These are phyloP conservation scores for Pseudonitzschia multistriata DNA, from an alignment of 108 stramenopile species.

Conservation along the genomic window DNA sequence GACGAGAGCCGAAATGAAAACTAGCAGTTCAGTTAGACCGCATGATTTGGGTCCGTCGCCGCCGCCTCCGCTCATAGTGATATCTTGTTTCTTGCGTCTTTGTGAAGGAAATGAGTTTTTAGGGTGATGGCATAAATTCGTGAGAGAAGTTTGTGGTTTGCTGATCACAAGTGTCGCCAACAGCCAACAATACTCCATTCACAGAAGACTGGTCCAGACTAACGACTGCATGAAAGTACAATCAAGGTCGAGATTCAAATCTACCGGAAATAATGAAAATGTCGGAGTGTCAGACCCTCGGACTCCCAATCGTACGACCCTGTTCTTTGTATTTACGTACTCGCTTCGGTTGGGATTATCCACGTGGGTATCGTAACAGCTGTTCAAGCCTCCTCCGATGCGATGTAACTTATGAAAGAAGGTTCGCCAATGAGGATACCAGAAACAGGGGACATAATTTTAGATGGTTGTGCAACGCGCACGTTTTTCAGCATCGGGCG, in stretches of 20 bases:
- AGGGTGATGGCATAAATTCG: too few species aligned
- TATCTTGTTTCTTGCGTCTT: neutral
- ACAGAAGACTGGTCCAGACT: too few species aligned
- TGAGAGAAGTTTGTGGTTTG: too few species aligned
- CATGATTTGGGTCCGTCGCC: constrained; percentile 47
- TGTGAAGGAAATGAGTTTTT: neutral
- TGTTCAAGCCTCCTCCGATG: neutral
- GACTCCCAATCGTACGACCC: too few species aligned
- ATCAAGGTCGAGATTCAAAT: too few species aligned
- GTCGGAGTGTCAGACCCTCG: too few species aligned
- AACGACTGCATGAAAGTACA: too few species aligned
- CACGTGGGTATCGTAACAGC: neutral
- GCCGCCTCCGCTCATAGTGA: constrained; percentile 29
- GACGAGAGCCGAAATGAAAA: constrained; percentile 81
- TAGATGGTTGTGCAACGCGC: neutral
- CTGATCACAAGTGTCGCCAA: too few species aligned
- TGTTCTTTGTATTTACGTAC: too few species aligned
- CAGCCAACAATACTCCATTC: too few species aligned
- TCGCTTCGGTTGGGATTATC: neutral
- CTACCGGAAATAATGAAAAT: too few species aligned
- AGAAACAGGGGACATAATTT: neutral
- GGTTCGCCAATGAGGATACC: neutral
- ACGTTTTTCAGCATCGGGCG: too few species aligned
- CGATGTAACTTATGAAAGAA: neutral
- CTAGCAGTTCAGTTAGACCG: constrained; percentile 60